Conservation (phyloP, 2,329 filamentous ascomycete species). For the Pseudogymnoascus sp. region DNA sequence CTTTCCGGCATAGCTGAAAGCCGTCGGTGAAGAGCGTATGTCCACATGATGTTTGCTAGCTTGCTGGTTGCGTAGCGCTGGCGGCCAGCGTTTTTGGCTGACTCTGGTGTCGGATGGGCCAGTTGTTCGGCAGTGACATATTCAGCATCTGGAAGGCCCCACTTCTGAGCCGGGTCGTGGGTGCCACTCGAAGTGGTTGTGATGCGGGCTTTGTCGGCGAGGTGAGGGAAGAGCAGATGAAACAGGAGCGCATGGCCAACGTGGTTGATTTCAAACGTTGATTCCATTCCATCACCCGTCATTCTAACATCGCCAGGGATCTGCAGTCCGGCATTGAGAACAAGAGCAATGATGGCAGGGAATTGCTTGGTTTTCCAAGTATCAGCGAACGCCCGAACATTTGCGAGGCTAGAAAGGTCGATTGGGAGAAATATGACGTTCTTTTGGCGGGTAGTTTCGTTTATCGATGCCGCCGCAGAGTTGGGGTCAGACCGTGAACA, state of each 20-base stretch:
- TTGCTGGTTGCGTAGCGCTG: conserved; percentile 39
- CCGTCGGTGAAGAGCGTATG: conserved; percentile 35
- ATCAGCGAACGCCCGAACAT: conserved; percentile 35
- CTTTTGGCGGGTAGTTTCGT: conserved; percentile 31
- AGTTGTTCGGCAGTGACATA: conserved; percentile 38
- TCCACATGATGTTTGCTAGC: conserved; percentile 41
- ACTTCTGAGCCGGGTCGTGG: conserved; percentile 39
- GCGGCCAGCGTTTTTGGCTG: conserved; percentile 28
- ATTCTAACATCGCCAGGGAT: conserved; percentile 31
- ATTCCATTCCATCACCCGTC: conserved; percentile 37
- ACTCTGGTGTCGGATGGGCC: conserved; percentile 32
- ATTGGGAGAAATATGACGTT: conserved; percentile 37
- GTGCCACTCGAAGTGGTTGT: conserved; percentile 38
- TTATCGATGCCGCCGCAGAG: conserved; percentile 36
- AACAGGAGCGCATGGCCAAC: conserved; percentile 43
- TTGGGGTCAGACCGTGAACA: conserved; percentile 36
- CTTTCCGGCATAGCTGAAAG: conserved; percentile 24
- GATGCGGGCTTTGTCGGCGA: conserved; percentile 35
- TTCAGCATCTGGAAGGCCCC: conserved; percentile 34
- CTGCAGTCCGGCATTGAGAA: conserved; percentile 42
- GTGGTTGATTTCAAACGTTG: conserved; percentile 41
- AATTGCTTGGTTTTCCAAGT: conserved; percentile 29
- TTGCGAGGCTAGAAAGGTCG: conserved; percentile 34
- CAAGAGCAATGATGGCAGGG: conserved; percentile 36
- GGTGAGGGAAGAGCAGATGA: conserved; percentile 35